These are phyloP conservation scores for Candida ponderosae DNA, from an alignment of 805 yeast genomes.

Conservation along the genomic window DNA sequence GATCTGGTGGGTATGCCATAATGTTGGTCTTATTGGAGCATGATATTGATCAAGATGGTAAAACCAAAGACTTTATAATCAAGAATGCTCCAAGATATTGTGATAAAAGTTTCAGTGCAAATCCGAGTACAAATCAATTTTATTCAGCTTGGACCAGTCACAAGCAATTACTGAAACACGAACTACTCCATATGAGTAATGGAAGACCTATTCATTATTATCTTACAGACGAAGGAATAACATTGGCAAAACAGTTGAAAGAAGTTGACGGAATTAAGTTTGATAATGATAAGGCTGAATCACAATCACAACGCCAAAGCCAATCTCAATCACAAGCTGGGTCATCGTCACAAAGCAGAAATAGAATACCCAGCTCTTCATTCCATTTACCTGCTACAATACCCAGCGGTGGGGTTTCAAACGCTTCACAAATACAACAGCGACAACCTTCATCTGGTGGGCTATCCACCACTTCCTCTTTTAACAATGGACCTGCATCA, in stretches of 20 bases:
- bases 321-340: conserved; percentile 13
- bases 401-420: not conserved
- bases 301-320: conserved; percentile 1
- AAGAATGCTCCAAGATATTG: conserved; percentile 46
- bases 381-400: not conserved
- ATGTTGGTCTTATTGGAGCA: conserved; percentile 46
- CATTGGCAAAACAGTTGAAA: conserved; percentile 50
- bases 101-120: conserved; percentile 48
- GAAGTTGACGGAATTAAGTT: conserved; percentile 33
- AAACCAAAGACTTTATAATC: conserved; percentile 54
- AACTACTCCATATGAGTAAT: conserved; percentile 37
- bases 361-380: conserved; percentile 1
- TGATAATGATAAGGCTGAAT: conserved; percentile 9
- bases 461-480: too few relatives aligned
- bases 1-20: conserved; percentile 85
- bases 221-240: conserved; percentile 64
- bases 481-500: too few relatives aligned
- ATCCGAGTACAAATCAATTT: conserved; percentile 52
- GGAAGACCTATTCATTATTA: conserved; percentile 57
- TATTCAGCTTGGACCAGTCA: conserved; percentile 74
- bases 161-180: conserved; percentile 54
- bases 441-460: too few relatives aligned
- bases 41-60: conserved; percentile 45
- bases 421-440: too few relatives aligned
- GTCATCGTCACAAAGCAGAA: conserved; percentile 3